These are phyloP conservation scores for Chaetomiaceae sp. DNA, from an alignment of 2,329 filamentous ascomycete species.

Conservation along the genomic window DNA sequence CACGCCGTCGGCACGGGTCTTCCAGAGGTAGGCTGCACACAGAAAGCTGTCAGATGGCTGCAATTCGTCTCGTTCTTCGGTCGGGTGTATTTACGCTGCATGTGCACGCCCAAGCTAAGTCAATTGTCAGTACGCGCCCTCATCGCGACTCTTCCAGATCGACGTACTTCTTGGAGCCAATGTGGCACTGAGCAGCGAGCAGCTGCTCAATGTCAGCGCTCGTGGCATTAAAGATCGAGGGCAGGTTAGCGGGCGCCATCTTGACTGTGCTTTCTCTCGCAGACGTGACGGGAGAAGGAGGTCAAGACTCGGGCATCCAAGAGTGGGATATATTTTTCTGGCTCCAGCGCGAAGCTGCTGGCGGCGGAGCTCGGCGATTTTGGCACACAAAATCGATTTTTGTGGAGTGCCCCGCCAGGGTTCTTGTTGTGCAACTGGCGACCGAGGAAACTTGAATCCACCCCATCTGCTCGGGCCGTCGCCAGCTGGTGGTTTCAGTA, in stretches of 20 bases:
- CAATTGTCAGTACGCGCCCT: slow-evolving; percentile 5
- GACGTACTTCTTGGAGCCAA: slow-evolving; percentile 81
- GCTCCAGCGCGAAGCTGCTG: slow-evolving; percentile 13
- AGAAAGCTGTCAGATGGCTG: slow-evolving; percentile 75
- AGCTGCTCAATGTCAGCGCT: slow-evolving; percentile 99
- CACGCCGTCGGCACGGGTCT: slow-evolving; percentile 96
- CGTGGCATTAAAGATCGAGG: slow-evolving; percentile 93
- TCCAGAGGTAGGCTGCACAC: slow-evolving; percentile 78
- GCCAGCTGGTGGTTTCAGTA: not conserved
- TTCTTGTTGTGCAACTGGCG: slow-evolving; percentile 17
- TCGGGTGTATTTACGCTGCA: slow-evolving; percentile 36
- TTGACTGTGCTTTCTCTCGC: slow-evolving; percentile 49
- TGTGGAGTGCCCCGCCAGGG: slow-evolving; percentile 29
- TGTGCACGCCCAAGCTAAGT: slow-evolving; percentile 80
- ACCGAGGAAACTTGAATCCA: no score
- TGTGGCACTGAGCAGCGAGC: slow-evolving; percentile 90
- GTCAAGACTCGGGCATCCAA: slow-evolving; percentile 20
- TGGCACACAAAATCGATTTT: slow-evolving; percentile 26
- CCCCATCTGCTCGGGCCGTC: no score
- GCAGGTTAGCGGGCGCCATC: slow-evolving; percentile 94
- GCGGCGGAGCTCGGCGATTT: slow-evolving; percentile 24
- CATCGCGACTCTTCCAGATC: not conserved
- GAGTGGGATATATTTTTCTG: slow-evolving; percentile 22
- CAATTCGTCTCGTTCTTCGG: not conserved
- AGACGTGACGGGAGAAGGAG: slow-evolving; percentile 28